Base-by-base conservation (phyloP, 2,329 filamentous ascomycete genomes). In the Lomentospora prolificans region DNA sequence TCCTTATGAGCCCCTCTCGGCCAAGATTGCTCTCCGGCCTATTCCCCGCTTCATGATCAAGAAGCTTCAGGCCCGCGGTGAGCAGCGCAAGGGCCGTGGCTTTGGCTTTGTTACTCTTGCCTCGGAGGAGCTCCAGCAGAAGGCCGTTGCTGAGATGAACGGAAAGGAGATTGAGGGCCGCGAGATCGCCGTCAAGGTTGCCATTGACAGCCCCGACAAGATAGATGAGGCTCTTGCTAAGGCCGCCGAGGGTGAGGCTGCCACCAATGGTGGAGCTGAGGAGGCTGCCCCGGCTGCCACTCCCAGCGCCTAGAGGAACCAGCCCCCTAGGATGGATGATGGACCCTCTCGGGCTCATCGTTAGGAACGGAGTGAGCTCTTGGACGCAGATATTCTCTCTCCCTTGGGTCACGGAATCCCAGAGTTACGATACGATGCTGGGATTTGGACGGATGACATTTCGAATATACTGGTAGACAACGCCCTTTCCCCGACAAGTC, bases 11-110 rank as follows among this genome's bases (percentile, higher is more conserved):
- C 94, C 94, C 60, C 86, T 87, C 64, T 95, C 90, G 62, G 92
- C 94, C 73, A 99, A 97, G 85, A 97, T 99, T 69, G 94, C 94
- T 63, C 89, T 99, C 65, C 92, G 94, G 66, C 94, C 94, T 54
- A 99, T 99, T 64, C 94, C 94, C 64, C 91, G 92, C 67, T 99
- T 97, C 81, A 99, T 99, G 94, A 94, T 99, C 77, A 96, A 96
- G 87, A 99, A 99, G 84, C 89, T 99, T 60, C 91, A 96, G 78
- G 91, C 92, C 67, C 92, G 94, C 70, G 91, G 91, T 69, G 94
- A 99, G 79, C 86, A 92, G 66, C 94, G 94, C 79, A 99, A 99
- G 86, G 94, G 94, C 60, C 94, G 94, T 79, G 94, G 94, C 63
- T 99, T 99, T 72, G 94, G 94, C 63, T 99, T 99, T 72, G 94